Evolutionary conservation across 2,329 filamentous ascomycete genomes (phyloP).

Genomic region (Penicillium sp.): DNA sequence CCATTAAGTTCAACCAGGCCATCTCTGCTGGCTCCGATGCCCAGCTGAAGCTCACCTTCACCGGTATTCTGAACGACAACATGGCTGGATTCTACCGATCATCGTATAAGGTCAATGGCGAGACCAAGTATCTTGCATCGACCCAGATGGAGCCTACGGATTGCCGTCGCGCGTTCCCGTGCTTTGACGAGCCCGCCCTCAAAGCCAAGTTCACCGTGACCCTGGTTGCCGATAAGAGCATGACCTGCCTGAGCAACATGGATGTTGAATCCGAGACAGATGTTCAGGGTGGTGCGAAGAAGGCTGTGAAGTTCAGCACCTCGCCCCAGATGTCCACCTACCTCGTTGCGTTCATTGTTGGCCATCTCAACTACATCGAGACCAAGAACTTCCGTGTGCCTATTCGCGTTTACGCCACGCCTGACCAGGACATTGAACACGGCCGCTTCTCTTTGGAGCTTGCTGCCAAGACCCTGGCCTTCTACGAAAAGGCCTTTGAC

Average conservation of each 20-base stretch:
- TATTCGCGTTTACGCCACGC: constrained; percentile 89
- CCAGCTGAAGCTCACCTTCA: constrained; percentile 73
- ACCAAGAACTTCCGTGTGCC: constrained; percentile 88
- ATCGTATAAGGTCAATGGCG: constrained; percentile 84
- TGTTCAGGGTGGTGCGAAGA: constrained; percentile 67
- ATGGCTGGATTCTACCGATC: constrained; percentile 98
- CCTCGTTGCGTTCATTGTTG: constrained; percentile 88
- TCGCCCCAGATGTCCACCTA: constrained; percentile 96
- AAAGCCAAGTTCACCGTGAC: constrained; percentile 93
- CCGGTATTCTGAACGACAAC: constrained; percentile 80
- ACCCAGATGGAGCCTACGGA: constrained; percentile 97
- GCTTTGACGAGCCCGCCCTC: constrained; percentile 91
- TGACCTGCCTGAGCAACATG: constrained; percentile 97
- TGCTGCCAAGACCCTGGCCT: constrained; percentile 82
- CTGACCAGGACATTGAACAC: constrained; percentile 84
- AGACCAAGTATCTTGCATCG: constrained; percentile 78
- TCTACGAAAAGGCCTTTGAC: constrained; percentile 94
- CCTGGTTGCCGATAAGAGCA: constrained; percentile 80
- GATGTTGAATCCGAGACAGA: constrained; percentile 79
- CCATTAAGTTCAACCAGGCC: constrained; percentile 71
- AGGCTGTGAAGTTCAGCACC: constrained; percentile 87
- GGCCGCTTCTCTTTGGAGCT: constrained; percentile 88
- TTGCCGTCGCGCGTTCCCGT: constrained; percentile 87
- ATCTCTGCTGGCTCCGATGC: constrained; percentile 75
- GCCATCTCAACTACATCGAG: constrained; percentile 91